A percentile compares a stretch with the other conserved stretches of the same genome.
These are phyloP conservation scores for Colletotrichum agaves DNA, from an alignment of 2,329 filamentous ascomycete genomes.

Conservation along the genomic window DNA sequence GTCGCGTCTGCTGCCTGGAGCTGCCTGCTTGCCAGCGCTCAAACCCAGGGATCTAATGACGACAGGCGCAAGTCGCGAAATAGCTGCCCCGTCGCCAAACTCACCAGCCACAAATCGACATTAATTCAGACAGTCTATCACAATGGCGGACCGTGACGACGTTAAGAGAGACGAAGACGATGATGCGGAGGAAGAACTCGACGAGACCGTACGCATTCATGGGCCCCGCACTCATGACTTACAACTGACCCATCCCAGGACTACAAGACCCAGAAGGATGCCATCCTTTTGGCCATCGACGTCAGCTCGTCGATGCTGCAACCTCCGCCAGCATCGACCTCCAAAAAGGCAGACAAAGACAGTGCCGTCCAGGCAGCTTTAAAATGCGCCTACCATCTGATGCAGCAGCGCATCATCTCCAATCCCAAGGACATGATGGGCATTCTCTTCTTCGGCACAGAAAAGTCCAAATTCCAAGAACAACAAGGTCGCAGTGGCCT, in stretches of 20 bases:
- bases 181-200: constrained; percentile 68
- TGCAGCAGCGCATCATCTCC: constrained; percentile 98
- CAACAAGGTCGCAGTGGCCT: constrained; percentile 69
- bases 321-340: constrained; percentile 69
- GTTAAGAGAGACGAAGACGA: constrained; percentile 69
- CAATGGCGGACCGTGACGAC: constrained; percentile 54
- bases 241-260: constrained; percentile 60
- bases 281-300: constrained; percentile 96
- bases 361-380: constrained; percentile 85
- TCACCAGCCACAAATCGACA: background rate
- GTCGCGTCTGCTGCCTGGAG: constrained; percentile 36
- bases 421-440: constrained; percentile 98
- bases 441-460: constrained; percentile 89
- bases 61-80: background rate
- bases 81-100: background rate
- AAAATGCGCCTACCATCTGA: constrained; percentile 93
- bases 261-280: constrained; percentile 95
- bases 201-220: constrained; percentile 66
- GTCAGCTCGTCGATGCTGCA: constrained; percentile 88
- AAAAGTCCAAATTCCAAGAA: constrained; percentile 82
- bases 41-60: background rate
- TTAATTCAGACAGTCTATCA: background rate
- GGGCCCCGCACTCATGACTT: constrained; percentile 4
- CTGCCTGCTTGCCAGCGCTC: background rate
- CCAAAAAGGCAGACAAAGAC: constrained; percentile 82